phyloP scores from a whole-genome alignment of 2,329 filamentous ascomycete species.

The Verticillium albo-atrum region DNA sequence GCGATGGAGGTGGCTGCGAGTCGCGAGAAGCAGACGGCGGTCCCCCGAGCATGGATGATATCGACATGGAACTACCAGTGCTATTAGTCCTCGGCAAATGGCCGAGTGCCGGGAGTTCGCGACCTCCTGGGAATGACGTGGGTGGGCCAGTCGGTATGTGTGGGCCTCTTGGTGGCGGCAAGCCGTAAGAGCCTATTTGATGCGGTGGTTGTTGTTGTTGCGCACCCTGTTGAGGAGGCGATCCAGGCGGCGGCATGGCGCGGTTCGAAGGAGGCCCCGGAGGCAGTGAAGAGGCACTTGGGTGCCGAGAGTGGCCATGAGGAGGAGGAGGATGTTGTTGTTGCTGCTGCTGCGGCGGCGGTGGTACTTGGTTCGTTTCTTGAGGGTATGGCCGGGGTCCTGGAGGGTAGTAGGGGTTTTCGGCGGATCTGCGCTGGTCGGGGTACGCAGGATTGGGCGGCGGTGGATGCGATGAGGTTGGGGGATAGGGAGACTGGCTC shows the following conservation, averaged over 20 bases:
- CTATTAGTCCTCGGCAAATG: constrained; percentile 43
- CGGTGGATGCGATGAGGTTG: constrained; percentile 7
- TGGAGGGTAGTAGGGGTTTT: constrained; percentile 36
- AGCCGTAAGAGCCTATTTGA: constrained; percentile 34
- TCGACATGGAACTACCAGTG: constrained; percentile 54
- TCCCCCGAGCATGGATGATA: constrained; percentile 56
- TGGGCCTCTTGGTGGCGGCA: constrained; percentile 41
- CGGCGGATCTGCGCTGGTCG: constrained; percentile 33
- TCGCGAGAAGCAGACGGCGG: constrained; percentile 40
- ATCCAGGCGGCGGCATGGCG: constrained; percentile 41
- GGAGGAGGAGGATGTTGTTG: constrained; percentile 20
- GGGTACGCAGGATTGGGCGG: constrained; percentile 21
- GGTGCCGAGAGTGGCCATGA: constrained; percentile 34
- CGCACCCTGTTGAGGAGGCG: constrained; percentile 34
- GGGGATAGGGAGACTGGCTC: constrained; percentile 13
- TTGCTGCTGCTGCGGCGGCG: neutral
- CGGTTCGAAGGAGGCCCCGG: constrained; percentile 31
- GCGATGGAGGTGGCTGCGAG: constrained; percentile 30
- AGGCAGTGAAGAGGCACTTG: constrained; percentile 39
- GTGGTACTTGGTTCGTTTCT: constrained; percentile 20
- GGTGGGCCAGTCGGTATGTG: constrained; percentile 37
- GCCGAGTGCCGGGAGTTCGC: constrained; percentile 48
- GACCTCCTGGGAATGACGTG: constrained; percentile 40
- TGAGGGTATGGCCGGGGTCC: constrained; percentile 26
- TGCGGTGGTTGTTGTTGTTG: constrained; percentile 23